A percentile compares a stretch with the other conserved stretches of the same genome.
phyloP scores from a whole-genome alignment of 768 basidiomycete species.

The Kwoniella newhampshirensis region DNA sequence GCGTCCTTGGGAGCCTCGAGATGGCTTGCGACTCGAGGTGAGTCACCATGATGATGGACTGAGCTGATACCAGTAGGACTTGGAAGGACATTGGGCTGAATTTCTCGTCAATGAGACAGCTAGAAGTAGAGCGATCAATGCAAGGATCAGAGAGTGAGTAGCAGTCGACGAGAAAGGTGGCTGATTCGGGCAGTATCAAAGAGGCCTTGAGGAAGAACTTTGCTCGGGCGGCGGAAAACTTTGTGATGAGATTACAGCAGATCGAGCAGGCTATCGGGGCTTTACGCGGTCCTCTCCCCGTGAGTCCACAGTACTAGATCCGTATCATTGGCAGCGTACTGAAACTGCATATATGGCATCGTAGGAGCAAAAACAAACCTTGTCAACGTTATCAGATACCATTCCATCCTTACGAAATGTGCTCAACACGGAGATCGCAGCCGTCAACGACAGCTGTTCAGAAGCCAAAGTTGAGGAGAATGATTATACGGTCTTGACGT shows the following conservation, averaged over 20 bases:
- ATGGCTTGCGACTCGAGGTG: constrained; percentile 66
- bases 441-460: constrained; percentile 71
- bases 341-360: background rate
- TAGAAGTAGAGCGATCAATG: constrained; percentile 79
- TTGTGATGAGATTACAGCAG: constrained; percentile 38
- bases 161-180: background rate
- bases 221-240: constrained; percentile 46
- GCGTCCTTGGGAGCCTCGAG: constrained; percentile 75
- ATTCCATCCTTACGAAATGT: constrained; percentile 65
- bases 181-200: constrained; percentile 49
- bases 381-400: constrained; percentile 42
- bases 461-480: constrained; percentile 95
- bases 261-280: constrained; percentile 48
- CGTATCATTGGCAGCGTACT: background rate
- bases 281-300: constrained; percentile 41
- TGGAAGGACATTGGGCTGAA: constrained; percentile 73
- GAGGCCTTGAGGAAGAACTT: constrained; percentile 48
- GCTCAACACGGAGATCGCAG: constrained; percentile 57
- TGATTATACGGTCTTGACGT: constrained; percentile 87
- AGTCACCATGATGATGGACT: constrained; percentile 27
- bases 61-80: constrained; percentile 56
- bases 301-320: constrained; percentile 15
- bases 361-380: constrained; percentile 72
- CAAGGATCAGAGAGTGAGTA: constrained; percentile 78
- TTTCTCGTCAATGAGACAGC: constrained; percentile 73